Conservation (phyloP, 306 rosid species). For the Quercus suber region DNA sequence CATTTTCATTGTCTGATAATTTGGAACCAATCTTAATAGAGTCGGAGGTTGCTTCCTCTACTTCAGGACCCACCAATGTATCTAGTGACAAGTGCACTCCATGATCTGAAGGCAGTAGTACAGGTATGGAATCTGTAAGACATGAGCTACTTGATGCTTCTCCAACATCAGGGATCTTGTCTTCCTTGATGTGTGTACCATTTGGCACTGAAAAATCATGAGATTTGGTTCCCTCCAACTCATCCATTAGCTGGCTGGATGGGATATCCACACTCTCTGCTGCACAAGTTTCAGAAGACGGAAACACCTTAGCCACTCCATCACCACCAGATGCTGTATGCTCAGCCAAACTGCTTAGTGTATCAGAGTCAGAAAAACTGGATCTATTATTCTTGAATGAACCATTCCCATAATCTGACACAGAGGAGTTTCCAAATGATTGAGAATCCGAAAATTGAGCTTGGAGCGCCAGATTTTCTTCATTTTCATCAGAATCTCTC, state of each 20-base stretch:
- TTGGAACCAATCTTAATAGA: conserved; percentile 23
- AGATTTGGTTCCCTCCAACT: conserved; percentile 26
- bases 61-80: conserved; percentile 23
- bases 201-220: conserved; percentile 27
- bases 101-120: conserved; percentile 28
- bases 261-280: conserved; percentile 38
- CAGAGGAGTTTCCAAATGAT: conserved; percentile 59
- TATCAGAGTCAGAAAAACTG: conserved; percentile 46
- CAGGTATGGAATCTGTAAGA: conserved; percentile 33
- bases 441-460: conserved; percentile 60
- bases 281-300: conserved; percentile 31
- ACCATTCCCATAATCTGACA: conserved; percentile 58
- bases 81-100: conserved; percentile 27
- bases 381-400: conserved; percentile 51
- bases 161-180: conserved; percentile 32
- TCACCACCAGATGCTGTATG: conserved; percentile 41
- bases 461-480: conserved; percentile 43
- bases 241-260: conserved; percentile 29
- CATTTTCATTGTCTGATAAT: conserved; percentile 32
- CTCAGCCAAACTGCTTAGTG: conserved; percentile 44
- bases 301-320: conserved; percentile 30
- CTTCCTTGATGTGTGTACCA: conserved; percentile 33
- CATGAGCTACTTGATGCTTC: conserved; percentile 36
- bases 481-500: conserved; percentile 50
- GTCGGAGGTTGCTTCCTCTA: conserved; percentile 33